A percentile compares a stretch with the other conserved stretches of the same genome.
Conservation (phyloP, 306 rosid species). For the Quercus parvula region DNA sequence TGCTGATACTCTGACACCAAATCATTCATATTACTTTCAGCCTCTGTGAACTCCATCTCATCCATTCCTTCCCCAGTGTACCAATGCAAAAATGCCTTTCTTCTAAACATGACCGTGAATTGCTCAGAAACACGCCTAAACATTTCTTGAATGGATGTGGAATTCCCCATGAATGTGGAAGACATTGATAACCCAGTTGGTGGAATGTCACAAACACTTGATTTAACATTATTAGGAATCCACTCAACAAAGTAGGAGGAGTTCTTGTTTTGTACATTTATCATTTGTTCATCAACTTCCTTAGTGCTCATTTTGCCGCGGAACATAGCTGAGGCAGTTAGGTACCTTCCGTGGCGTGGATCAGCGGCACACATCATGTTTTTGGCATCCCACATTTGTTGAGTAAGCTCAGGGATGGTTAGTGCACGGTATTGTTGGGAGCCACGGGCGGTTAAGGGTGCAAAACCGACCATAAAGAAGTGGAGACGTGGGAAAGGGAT, state of each 20-base stretch:
- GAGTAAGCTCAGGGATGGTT: conserved; percentile 88
- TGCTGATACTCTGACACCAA: conserved; percentile 90
- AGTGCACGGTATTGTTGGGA: conserved; percentile 72
- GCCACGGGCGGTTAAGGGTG: conserved; percentile 76
- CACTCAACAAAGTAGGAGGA: conserved; percentile 83
- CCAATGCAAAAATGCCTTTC: conserved; percentile 94
- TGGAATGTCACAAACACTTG: conserved; percentile 86
- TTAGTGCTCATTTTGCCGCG: conserved; percentile 91
- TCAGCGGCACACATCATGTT: conserved; percentile 93
- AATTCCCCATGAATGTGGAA: conserved; percentile 85
- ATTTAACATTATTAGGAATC: conserved; percentile 89
- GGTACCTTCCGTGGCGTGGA: conserved; percentile 81
- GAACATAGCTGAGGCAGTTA: conserved; percentile 86
- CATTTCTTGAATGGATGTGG: conserved; percentile 89
- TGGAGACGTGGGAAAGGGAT: conserved; percentile 84
- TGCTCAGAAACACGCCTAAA: conserved; percentile 85
- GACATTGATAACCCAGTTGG: conserved; percentile 80
- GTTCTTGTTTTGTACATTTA: conserved; percentile 87
- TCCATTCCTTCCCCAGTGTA: conserved; percentile 92
- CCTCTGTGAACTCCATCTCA: conserved; percentile 88
- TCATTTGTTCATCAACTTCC: conserved; percentile 83
- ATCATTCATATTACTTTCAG: conserved; percentile 91
- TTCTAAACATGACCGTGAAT: conserved; percentile 82
- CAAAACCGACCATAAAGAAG: conserved; percentile 88
- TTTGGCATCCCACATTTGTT: conserved; percentile 89